Evolutionary conservation across 345 rosid genomes (phyloP).

Genomic region (Trapa incisa): DNA sequence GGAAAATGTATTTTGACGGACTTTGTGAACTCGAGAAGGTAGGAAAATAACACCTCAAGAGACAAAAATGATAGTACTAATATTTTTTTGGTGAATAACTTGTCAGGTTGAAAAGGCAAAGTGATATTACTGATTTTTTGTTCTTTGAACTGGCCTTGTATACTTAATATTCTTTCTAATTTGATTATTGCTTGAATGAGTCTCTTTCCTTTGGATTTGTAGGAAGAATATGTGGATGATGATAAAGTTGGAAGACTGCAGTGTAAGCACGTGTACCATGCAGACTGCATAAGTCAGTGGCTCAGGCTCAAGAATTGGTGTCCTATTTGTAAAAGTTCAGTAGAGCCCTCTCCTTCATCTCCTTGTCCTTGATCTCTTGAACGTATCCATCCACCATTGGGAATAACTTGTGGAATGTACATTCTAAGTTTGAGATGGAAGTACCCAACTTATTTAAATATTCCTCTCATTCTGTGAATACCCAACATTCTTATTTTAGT

Average conservation of each 20-base stretch:
- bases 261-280: constrained; percentile 68
- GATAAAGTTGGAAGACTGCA: constrained; percentile 69
- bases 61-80: neutral
- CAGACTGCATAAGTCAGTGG: constrained; percentile 68
- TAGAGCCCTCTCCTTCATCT: constrained; percentile 26
- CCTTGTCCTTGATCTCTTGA: neutral
- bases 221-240: constrained; percentile 78
- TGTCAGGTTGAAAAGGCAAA: too few relatives aligned
- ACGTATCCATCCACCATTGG: neutral
- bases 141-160: neutral
- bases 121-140: neutral
- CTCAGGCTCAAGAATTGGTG: constrained; percentile 89
- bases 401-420: neutral
- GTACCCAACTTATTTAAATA: neutral
- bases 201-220: constrained; percentile 7
- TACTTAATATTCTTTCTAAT: neutral
- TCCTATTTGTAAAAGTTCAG: constrained; percentile 75
- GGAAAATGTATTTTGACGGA: neutral
- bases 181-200: neutral
- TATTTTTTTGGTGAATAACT: neutral
- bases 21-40: neutral
- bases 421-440: neutral
- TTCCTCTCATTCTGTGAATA: neutral
- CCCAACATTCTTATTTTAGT: neutral
- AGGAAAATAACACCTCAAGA: neutral